Conservation (phyloP, 2,329 filamentous ascomycete species). For the Trichoderma polysporum region DNA sequence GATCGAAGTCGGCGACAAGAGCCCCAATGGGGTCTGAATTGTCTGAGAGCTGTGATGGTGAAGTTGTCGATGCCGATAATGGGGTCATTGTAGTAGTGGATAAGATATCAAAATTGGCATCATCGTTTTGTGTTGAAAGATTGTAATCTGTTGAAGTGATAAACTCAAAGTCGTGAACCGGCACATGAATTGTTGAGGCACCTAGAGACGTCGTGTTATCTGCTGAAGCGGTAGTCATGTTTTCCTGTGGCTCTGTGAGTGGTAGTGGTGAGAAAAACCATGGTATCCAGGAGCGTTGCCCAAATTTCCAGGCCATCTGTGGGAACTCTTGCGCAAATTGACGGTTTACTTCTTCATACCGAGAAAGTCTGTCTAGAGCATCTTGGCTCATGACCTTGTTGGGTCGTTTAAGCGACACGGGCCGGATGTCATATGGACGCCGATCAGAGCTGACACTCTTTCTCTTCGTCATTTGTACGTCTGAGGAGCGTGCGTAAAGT, state of each 20-base stretch:
- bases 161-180: not conserved
- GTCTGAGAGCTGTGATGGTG: not conserved
- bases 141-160: not conserved
- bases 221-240: not conserved
- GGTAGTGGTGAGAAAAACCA: slow-evolving; percentile 1
- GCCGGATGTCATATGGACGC: not conserved
- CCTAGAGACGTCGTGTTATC: not conserved
- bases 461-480: not conserved
- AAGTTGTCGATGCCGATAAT: not conserved
- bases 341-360: slow-evolving; percentile 3
- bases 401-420: not conserved
- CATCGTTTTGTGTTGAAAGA: not conserved
- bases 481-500: no score
- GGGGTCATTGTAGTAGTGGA: not conserved
- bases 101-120: not conserved
- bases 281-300: not conserved
- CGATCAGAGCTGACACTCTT: not conserved
- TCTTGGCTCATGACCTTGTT: not conserved
- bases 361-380: not conserved
- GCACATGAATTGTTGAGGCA: not conserved
- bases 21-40: not conserved
- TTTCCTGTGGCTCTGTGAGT: not conserved
- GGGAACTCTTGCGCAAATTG: slow-evolving; percentile 3
- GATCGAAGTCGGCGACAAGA: not conserved
- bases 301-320: not conserved